phyloP scores from a whole-genome alignment of 768 basidiomycete genomes.

The Podaxis sp. region DNA sequence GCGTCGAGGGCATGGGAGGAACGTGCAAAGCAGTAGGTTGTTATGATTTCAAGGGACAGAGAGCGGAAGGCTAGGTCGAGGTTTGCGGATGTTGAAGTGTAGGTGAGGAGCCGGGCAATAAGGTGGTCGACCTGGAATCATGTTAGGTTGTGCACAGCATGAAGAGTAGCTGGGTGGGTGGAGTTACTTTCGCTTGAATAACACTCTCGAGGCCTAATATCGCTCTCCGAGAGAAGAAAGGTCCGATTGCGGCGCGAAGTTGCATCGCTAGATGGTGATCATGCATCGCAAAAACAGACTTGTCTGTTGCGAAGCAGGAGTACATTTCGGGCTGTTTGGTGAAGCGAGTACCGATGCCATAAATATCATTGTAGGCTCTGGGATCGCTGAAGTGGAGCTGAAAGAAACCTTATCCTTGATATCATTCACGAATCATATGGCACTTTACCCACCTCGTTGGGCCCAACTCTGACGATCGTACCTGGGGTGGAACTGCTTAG shows the following conservation, averaged over 20 bases:
- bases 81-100: conserved; percentile 25
- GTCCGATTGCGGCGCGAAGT: conserved; percentile 33
- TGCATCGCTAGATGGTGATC: conserved; percentile 33
- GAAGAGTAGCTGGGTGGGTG: neutral
- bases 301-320: conserved; percentile 33
- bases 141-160: neutral
- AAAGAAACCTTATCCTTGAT: neutral
- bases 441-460: conserved; percentile 31
- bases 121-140: conserved; percentile 31
- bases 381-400: conserved; percentile 44
- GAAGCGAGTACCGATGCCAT: conserved; percentile 34
- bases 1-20: conserved; percentile 28
- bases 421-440: neutral
- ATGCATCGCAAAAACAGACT: conserved; percentile 34
- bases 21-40: conserved; percentile 35
- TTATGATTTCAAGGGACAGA: conserved; percentile 38
- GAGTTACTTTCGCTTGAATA: conserved; percentile 30
- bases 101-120: conserved; percentile 23
- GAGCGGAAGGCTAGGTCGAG: conserved; percentile 38
- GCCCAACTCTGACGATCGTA: conserved; percentile 34
- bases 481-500: conserved; percentile 22
- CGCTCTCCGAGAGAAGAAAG: conserved; percentile 39
- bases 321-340: conserved; percentile 36
- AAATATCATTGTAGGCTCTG: conserved; percentile 37
- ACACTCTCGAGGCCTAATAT: conserved; percentile 35